Percentiles rank a stretch among this genome's conserved stretches.
Conservation (phyloP, 108 stramenopile species). For the Aurantiochytrium sp. region DNA sequence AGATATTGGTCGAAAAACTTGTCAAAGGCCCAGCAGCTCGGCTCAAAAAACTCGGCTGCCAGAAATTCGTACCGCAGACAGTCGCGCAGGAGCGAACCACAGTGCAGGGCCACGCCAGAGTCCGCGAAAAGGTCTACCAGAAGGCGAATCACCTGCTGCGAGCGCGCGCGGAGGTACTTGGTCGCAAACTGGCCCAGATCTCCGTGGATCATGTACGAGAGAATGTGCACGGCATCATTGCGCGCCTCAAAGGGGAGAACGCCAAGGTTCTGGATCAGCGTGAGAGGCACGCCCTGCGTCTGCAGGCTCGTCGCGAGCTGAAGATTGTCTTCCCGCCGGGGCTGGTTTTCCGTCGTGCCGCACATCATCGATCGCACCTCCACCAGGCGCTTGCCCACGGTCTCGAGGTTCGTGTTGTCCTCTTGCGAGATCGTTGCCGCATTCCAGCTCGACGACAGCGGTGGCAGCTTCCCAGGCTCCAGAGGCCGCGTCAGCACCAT, state of each 20-base stretch:
- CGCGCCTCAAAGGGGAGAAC: background rate
- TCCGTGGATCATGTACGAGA: slow-evolving; percentile 14
- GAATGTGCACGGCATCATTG: background rate
- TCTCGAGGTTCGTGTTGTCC: background rate
- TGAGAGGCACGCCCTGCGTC: slow-evolving; percentile 5
- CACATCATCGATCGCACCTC: slow-evolving; percentile 8
- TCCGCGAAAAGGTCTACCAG: slow-evolving; percentile 14
- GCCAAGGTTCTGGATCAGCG: slow-evolving; percentile 16
- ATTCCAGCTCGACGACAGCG: background rate
- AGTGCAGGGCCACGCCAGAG: background rate
- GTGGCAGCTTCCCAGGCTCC: background rate
- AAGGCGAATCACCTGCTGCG: background rate
- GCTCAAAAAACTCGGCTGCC: background rate
- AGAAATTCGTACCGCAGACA: slow-evolving; percentile 5
- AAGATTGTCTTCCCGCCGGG: background rate
- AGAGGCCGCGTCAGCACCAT: background rate
- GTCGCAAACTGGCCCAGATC: background rate
- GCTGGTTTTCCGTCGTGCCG: background rate
- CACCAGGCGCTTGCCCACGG: background rate
- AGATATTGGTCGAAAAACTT: slow-evolving; percentile 14
- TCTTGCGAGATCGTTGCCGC: background rate
- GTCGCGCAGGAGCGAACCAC: slow-evolving; percentile 8
- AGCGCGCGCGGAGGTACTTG: background rate
- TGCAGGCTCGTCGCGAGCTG: background rate
- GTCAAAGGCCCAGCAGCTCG: slow-evolving; percentile 9